Evolutionary conservation across 805 yeast genomes (phyloP).

Genomic region (Maudiozyma serrabonitensis): DNA sequence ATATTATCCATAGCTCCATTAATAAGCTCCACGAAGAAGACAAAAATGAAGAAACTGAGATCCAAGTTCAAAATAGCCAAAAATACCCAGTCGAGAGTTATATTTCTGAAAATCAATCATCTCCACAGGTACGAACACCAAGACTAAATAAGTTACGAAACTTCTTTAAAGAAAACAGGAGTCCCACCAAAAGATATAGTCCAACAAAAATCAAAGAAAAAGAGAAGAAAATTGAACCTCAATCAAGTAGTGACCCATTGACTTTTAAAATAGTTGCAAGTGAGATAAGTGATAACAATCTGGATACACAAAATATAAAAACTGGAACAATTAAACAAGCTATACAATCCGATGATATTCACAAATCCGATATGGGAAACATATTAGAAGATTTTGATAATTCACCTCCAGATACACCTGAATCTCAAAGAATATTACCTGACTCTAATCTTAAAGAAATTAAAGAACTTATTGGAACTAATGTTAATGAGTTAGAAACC

Average conservation of each 20-base stretch:
- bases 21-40: neutral
- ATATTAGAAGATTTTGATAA: constrained; percentile 1
- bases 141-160: constrained; percentile 19
- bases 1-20: neutral
- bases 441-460: neutral
- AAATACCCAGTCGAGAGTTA: neutral
- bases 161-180: constrained; percentile 14
- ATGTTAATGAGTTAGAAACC: too few relatives aligned
- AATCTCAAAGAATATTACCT: constrained; percentile 5
- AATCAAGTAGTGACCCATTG: too few relatives aligned
- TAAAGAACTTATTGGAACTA: neutral
- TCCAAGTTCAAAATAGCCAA: constrained; percentile 1
- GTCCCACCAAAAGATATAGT: constrained; percentile 10
- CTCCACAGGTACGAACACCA: constrained; percentile 18
- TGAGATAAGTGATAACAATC: neutral
- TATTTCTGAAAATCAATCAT: neutral
- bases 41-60: neutral
- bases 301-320: neutral
- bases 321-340: neutral
- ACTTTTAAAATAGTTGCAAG: too few relatives aligned
- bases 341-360: neutral
- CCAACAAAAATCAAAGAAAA: constrained; percentile 7
- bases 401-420: constrained; percentile 8
- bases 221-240: neutral
- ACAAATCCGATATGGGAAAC: neutral